Base-by-base conservation (phyloP, 2,329 filamentous ascomycete species). In the Botryotinia convoluta region DNA sequence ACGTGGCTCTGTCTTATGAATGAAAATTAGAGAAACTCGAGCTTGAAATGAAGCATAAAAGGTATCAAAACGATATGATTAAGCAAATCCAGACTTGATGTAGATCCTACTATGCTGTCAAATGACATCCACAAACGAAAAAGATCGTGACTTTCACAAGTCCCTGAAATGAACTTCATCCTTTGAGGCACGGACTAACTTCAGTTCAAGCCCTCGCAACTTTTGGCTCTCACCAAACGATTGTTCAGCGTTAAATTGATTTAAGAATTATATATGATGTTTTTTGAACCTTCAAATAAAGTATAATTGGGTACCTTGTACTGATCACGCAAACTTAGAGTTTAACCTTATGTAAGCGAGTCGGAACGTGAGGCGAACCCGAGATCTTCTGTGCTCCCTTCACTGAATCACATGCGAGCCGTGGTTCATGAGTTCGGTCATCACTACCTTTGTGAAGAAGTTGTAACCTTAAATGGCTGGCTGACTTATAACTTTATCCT, bases 321-420 rank as follows among this genome's bases (percentile, higher is more conserved):
- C 39, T n/a, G 26, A 26, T 22, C 45, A 54, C 14, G 14, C 26
- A 42, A 42, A 57, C 26, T 32, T 9, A 32, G 10, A 57, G n/a
- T 42, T n/a, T 57, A n/a, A 57, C 16, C 51, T 57, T 57, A 37
- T 22, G n/a, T 20, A 42, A 29, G 54, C 54, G 35, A 39, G 39
- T 26, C 32, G 29, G 32, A 37, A n/a, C 16, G 45, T n/a, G 48
- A 62, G 26, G 35, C 60, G 37, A 57, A 37, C 45, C 45, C 18
- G 10, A 57, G 18, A 22, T 64, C 39, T 22, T 16, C 18, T 61
- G 39, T 64, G 5, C 4, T 14, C 61, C 42, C 39, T 64, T 32
- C 51, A 57, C 10, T 16, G 18, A n/a, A 69, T 69, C 65, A 69
- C 65, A 69, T 69, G 65, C 37, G 12, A 51, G 44, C 22, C 20